Base-by-base conservation (phyloP, 441 rosid genomes). In the Corymbia citriodora region DNA sequence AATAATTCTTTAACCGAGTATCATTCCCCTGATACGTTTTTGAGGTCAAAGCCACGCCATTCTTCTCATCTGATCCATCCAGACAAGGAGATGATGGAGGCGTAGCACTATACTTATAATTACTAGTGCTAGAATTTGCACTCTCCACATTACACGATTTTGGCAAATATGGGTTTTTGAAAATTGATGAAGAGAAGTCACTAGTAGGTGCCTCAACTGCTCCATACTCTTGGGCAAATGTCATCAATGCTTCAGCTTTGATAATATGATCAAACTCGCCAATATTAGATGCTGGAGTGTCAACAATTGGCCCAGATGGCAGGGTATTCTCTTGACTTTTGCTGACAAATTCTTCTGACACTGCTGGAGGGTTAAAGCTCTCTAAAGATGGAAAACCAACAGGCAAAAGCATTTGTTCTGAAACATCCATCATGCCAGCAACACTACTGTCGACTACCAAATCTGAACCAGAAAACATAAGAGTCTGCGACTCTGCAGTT, bases 201-300 rank as follows among this genome's bases (percentile, higher is more conserved):
- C 96, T 95, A 87, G 93, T 68, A 85, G 96, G 94, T 91, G 98
- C 93, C 95, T 98, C 99, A 89, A 98, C 99, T 40, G 99, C 99
- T 89, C 99, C 99, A 95, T 97, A 98, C 93, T 98, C 99, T 23
- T 96, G 96, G 92, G 99, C 99, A 95, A 97, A 98, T 31, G 99
- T 96, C 99, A 98, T 95, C 93, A 96, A 92, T 88, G 99, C 99
- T 95, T 98, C 99, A 55, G 98, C 99, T 95, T 96, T 98, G 90
- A 98, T 92, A 94, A 98, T 94, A 93, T 98, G 96, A 95, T 98
- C 99, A 89, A 98, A 98, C 95, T 98, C 99, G 68, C 98, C 93
- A 49, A 91, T 92, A 54, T 93, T 94, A 90, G 95, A 92, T 91
- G 92, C 93, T 49, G 95, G 93, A 91, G 94, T 92, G 70, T 90